Evolutionary conservation across 2,329 filamentous ascomycete species (phyloP), one percentile per base, ranked within the genome.

Genomic region (Phoma sp.): DNA sequence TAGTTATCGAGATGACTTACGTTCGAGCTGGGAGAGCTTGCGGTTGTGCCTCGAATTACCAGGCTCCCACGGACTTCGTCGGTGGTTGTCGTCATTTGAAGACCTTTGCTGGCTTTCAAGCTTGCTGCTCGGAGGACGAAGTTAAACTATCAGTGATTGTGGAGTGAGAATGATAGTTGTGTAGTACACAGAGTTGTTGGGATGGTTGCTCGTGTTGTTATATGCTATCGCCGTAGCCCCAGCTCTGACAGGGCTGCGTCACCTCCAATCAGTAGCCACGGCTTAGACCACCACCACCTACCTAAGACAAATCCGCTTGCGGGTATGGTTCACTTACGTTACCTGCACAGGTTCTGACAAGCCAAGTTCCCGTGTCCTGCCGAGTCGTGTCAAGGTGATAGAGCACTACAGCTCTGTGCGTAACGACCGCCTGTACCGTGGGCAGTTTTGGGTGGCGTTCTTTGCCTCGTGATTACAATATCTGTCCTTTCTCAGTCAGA

Each of bases 251-350:
- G 24, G 52, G 52, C 40, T 54, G 45, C 27, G n/a, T 49, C 45
- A 25, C 24, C 24, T 7, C 46, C 52, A 54, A 54, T 49, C 27
- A 39, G 6, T 7, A 24, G 5, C 30, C n/a, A 1, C 13, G 22
- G 33, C 44, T 47, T 35, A 22, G 13, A 18, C 18, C 13, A 11
- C n/a, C n/a, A 38, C 35, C 22, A 39, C 13, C 35, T 36, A 36
- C 27, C 9, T 35, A 36, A 49, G 46, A 54, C 52, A 49, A 9
- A 8, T 45, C 45, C 45, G 52, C 32, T 49, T 54, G 52, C 52
- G 11, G 40, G n/a, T 24, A 8, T 41, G 14, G 5, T 36, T 23
- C 46, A 54, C 45, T 41, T 39, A 29, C 18, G 46, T 41, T 45
- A 49, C 40, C 8, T 22, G 25, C 43, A 29, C 30, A 10, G 29